Conservation (phyloP, 148 eudicot genomes). For the Amaranthus cruentus region DNA sequence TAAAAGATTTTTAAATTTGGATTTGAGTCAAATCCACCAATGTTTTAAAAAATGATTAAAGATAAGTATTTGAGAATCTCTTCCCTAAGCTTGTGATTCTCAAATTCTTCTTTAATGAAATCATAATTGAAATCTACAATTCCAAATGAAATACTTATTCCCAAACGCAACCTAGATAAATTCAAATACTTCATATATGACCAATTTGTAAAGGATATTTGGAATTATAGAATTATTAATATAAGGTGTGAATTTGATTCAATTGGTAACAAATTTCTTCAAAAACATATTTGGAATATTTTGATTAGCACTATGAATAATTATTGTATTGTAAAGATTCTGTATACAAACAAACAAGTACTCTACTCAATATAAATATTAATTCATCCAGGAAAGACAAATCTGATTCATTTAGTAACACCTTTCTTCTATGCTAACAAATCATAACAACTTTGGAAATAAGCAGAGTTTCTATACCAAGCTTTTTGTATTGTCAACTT, state of each 20-base stretch:
- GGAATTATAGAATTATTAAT: too few relatives aligned
- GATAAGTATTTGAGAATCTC: too few relatives aligned
- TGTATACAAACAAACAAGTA: background rate
- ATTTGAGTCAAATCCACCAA: too few relatives aligned
- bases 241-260: background rate
- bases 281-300: background rate
- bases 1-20: too few relatives aligned
- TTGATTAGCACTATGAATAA: background rate
- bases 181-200: too few relatives aligned
- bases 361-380: background rate
- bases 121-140: too few relatives aligned
- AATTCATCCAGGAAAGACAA: background rate
- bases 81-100: too few relatives aligned
- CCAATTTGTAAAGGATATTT: too few relatives aligned
- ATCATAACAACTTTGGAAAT: constrained; percentile 6
- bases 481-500: constrained; percentile 2
- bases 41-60: too few relatives aligned
- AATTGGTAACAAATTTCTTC: background rate
- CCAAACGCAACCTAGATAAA: too few relatives aligned
- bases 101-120: too few relatives aligned
- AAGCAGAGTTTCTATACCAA: background rate
- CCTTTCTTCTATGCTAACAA: background rate
- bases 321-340: background rate
- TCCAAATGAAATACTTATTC: too few relatives aligned
- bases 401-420: background rate